phyloP scores from a whole-genome alignment of 2,329 filamentous ascomycete genomes.

The Neoscytalidium dimidiatum region DNA sequence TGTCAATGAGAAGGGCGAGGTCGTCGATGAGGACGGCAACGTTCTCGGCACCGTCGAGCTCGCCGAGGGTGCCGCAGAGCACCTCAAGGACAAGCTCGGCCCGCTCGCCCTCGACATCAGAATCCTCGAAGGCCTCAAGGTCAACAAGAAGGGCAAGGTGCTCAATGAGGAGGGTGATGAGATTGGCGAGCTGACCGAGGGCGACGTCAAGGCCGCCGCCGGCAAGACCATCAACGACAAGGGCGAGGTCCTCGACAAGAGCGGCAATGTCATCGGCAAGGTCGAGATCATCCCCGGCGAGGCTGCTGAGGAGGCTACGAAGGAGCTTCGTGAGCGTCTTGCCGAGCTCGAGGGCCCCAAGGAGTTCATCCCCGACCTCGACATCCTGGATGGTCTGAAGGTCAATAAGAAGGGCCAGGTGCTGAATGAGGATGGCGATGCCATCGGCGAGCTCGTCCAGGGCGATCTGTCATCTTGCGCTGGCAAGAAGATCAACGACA shows the following conservation, averaged over 20 bases:
- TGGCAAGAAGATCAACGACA: conserved; percentile 64
- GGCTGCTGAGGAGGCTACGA: conserved; percentile 53
- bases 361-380: conserved; percentile 45
- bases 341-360: conserved; percentile 43
- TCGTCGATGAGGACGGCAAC: conserved; percentile 53
- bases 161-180: conserved; percentile 54
- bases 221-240: conserved; percentile 54
- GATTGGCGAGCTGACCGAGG: conserved; percentile 52
- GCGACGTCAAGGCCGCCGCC: conserved; percentile 45
- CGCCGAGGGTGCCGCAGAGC: conserved; percentile 51
- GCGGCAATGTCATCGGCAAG: conserved; percentile 52
- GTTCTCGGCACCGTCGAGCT: conserved; percentile 54
- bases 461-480: conserved; percentile 65
- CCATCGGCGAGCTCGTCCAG: conserved; percentile 55
- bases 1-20: conserved; percentile 54
- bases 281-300: conserved; percentile 52
- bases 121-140: conserved; percentile 55
- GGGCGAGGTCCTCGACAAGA: conserved; percentile 53
- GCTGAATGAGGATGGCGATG: conserved; percentile 55
- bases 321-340: conserved; percentile 46
- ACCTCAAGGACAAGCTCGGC: conserved; percentile 43
- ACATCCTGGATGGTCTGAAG: conserved; percentile 55
- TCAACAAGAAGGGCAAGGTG: conserved; percentile 60
- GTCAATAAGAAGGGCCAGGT: conserved; percentile 61
- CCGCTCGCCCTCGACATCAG: conserved; percentile 46